phyloP scores from a whole-genome alignment of 805 yeast species.

The Monosporozyma unispora region DNA sequence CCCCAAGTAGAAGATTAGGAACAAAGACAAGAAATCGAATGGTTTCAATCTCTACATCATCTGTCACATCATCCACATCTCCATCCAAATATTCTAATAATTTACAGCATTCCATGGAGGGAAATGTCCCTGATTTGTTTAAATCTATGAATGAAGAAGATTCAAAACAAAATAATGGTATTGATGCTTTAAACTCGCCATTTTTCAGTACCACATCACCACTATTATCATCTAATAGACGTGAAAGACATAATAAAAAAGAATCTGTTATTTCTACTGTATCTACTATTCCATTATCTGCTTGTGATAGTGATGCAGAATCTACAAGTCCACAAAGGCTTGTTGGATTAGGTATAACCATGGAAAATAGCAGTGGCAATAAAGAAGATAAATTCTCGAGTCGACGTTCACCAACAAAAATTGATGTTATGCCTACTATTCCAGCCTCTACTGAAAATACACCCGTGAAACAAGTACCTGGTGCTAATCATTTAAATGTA shows the following conservation, averaged over 20 bases:
- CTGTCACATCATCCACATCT: conserved; percentile 6
- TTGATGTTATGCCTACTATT: conserved; percentile 20
- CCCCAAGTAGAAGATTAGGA: conserved; percentile 9
- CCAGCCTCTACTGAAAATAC: conserved; percentile 26
- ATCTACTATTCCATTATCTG: conserved; percentile 24
- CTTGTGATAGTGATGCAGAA: conserved; percentile 16
- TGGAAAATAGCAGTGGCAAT: neutral
- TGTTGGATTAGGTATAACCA: conserved; percentile 2
- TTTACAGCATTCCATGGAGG: neutral
- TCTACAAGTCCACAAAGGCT: conserved; percentile 11
- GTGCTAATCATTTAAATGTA: neutral
- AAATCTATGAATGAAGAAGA: neutral
- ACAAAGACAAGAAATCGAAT: neutral
- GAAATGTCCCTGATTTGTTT: neutral
- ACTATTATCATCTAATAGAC: conserved; percentile 1
- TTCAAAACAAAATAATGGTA: neutral
- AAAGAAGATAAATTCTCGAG: neutral
- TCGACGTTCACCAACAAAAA: conserved; percentile 9
- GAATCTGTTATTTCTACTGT: conserved; percentile 25
- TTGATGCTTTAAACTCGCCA: conserved; percentile 6
- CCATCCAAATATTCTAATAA: conserved; percentile 3
- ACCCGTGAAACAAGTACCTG: conserved; percentile 9
- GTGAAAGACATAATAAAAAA: conserved; percentile 15
- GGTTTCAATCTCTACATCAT: neutral
- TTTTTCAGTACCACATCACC: neutral